Conservation (phyloP, 805 yeast genomes). For the Yarrowia phangngaensis region DNA sequence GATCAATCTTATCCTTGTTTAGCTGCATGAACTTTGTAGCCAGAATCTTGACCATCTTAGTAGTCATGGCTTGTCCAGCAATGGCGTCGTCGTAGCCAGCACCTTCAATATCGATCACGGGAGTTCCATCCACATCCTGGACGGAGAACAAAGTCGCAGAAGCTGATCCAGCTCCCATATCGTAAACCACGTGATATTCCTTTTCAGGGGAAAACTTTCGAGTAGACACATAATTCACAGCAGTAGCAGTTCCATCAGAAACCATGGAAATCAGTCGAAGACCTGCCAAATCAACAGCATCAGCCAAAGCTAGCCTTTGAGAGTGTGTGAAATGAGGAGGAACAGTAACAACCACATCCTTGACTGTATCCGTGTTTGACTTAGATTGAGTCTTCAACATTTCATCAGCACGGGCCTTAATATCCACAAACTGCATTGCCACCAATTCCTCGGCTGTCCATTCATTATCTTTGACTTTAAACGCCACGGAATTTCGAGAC, state of each 20-base stretch:
- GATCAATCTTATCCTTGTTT: constrained; percentile 38
- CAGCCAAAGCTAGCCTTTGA: constrained; percentile 67
- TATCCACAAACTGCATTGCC: constrained; percentile 75
- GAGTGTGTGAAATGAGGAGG: constrained; percentile 65
- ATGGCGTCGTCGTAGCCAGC: constrained; percentile 62
- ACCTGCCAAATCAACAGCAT: constrained; percentile 69
- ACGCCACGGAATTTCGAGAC: constrained; percentile 54
- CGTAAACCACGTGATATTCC: constrained; percentile 70
- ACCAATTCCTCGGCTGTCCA: constrained; percentile 66
- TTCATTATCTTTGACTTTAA: constrained; percentile 47
- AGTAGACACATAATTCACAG: constrained; percentile 68
- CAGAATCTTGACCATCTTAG: constrained; percentile 57
- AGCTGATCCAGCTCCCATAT: constrained; percentile 90
- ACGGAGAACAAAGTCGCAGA: constrained; percentile 79
- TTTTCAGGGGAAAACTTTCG: constrained; percentile 47
- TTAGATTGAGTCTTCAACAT: constrained; percentile 47
- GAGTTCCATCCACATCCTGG: constrained; percentile 42
- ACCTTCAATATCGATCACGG: constrained; percentile 61
- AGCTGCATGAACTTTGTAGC: constrained; percentile 53
- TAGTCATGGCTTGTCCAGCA: constrained; percentile 76
- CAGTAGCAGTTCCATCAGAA: constrained; percentile 91
- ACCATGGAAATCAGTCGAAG: constrained; percentile 62
- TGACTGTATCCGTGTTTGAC: constrained; percentile 48
- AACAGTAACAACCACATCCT: constrained; percentile 69
- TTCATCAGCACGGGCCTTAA: constrained; percentile 59